These are phyloP conservation scores for Solanum megistacrolobum DNA, from an alignment of 257 asterid genomes.

Conservation along the genomic window DNA sequence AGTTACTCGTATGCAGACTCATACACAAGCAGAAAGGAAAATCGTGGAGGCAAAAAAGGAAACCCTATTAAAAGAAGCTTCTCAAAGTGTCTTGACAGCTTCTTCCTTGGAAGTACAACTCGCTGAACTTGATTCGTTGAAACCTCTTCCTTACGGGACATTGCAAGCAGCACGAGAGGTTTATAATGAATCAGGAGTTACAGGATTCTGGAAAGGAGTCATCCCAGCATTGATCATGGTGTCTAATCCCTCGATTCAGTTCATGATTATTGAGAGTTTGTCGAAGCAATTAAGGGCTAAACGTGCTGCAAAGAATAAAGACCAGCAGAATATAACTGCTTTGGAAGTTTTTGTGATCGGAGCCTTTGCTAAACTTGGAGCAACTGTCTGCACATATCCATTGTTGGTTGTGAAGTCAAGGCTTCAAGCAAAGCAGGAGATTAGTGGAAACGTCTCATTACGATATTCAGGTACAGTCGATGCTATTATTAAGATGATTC, in stretches of 20 bases:
- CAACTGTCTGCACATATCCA: conserved; percentile 83
- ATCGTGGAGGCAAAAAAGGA: conserved; percentile 66
- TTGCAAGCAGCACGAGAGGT: conserved; percentile 78
- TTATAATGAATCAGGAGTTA: conserved; percentile 68
- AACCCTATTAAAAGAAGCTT: conserved; percentile 52
- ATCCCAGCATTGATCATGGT: conserved; percentile 89
- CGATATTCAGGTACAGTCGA: conserved; percentile 89
- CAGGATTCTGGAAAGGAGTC: conserved; percentile 91
- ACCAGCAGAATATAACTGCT: conserved; percentile 40
- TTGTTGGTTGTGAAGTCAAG: conserved; percentile 97
- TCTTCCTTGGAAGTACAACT: conserved; percentile 44
- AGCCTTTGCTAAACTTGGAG: conserved; percentile 91
- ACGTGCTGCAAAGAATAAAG: conserved; percentile 38
- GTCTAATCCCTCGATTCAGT: conserved; percentile 95
- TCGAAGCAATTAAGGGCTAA: conserved; percentile 60
- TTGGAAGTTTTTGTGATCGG: conserved; percentile 69
- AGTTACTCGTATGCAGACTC: conserved; percentile 98
- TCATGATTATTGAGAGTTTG: conserved; percentile 84
- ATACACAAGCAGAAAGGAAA: conserved; percentile 84
- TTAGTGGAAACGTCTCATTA: conserved; percentile 57
- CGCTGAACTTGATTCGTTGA: conserved; percentile 54
- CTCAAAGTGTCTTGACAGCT: conserved; percentile 20
- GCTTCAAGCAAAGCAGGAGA: conserved; percentile 97
- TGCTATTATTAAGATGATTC: conserved; percentile 79
- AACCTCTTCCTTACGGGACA: conserved; percentile 79